These are phyloP conservation scores for Coniochaeta sp. DNA, from an alignment of 2,329 filamentous ascomycete species.

Conservation along the genomic window DNA sequence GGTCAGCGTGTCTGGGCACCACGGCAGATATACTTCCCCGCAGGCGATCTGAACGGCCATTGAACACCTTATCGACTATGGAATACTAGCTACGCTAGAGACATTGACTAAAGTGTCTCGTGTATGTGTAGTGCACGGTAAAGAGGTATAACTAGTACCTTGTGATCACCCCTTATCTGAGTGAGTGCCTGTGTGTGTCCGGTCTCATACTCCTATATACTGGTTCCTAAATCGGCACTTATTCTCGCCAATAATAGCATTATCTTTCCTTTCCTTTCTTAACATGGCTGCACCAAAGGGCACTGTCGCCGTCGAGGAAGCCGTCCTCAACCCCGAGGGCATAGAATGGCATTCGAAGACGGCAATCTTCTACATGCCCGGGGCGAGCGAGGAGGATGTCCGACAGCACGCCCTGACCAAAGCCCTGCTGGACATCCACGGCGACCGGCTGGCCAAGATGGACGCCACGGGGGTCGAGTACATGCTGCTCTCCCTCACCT, in stretches of 20 bases:
- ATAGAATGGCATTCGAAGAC: constrained; percentile 18
- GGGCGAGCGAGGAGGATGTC: constrained; percentile 5
- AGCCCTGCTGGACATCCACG: constrained; percentile 22
- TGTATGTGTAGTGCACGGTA: not conserved
- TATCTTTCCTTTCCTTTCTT: not conserved
- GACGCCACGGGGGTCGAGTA: constrained; percentile 27
- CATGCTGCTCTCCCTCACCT: constrained; percentile 26
- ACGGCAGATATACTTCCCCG: constrained; percentile 1
- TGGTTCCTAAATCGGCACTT: not conserved
- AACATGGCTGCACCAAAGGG: constrained; percentile 11
- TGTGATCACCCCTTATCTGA: not conserved
- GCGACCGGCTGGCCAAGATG: constrained; percentile 20
- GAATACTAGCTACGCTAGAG: not conserved
- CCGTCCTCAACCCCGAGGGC: constrained; percentile 23
- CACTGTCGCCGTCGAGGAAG: constrained; percentile 27
- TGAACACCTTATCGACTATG: not conserved
- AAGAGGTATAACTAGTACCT: not conserved
- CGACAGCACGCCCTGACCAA: constrained; percentile 16
- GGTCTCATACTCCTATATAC: not conserved
- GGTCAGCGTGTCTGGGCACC: not conserved
- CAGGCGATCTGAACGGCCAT: not conserved
- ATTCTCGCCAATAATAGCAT: not conserved
- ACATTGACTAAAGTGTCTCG: not conserved
- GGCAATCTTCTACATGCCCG: constrained; percentile 20
- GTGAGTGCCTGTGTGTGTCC: not conserved